These are phyloP conservation scores for Aspergillus puulaauensis DNA, from an alignment of 2,329 filamentous ascomycete species.

Conservation along the genomic window DNA sequence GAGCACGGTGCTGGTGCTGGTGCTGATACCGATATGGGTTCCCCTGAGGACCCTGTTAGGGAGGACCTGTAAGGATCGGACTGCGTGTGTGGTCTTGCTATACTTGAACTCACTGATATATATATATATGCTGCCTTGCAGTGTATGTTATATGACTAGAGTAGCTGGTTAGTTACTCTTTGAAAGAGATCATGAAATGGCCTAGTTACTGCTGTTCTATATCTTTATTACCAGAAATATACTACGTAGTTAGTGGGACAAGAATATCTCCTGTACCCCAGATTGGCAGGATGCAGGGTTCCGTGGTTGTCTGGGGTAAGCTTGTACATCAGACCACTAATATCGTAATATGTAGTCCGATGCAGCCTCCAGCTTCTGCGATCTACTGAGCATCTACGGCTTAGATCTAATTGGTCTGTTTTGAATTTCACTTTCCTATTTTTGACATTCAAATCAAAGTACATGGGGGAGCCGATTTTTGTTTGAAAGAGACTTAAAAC, in stretches of 20 bases:
- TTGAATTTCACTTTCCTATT: constrained; percentile 26
- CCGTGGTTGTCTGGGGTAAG: neutral
- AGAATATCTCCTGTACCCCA: neutral
- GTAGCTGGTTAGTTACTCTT: neutral
- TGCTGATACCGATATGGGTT: neutral
- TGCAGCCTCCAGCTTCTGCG: neutral
- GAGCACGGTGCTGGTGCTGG: constrained; percentile 25
- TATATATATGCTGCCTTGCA: neutral
- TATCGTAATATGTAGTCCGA: neutral
- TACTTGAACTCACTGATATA: neutral
- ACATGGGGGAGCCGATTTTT: constrained; percentile 24
- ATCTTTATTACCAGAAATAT: neutral
- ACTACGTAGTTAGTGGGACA: neutral
- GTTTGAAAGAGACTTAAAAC: constrained; percentile 12
- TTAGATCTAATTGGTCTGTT: constrained; percentile 2
- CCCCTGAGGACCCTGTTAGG: neutral
- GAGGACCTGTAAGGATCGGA: neutral
- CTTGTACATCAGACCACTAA: neutral
- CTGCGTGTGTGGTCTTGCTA: neutral
- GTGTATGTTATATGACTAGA: neutral
- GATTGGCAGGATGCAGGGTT: neutral
- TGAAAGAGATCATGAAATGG: neutral
- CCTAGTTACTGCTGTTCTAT: neutral
- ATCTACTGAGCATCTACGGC: neutral
- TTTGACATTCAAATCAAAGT: constrained; percentile 33